These are phyloP conservation scores for Trichosporon coremiiforme DNA, from an alignment of 1,284 basidiomycete species.

Conservation along the genomic window DNA sequence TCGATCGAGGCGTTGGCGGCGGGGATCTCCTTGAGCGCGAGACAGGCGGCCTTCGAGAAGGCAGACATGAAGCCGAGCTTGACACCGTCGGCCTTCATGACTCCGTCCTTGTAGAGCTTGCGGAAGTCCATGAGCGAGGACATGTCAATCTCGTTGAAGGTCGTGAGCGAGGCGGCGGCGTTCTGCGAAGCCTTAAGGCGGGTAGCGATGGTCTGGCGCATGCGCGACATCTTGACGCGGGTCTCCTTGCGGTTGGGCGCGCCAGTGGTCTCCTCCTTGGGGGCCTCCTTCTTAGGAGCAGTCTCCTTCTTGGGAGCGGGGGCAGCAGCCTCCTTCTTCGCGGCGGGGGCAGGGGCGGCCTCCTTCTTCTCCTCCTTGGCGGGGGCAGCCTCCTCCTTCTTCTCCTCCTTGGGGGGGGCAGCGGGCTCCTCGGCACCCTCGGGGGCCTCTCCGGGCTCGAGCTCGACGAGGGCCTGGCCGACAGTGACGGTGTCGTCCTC, in stretches of 20 bases:
- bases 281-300: constrained; percentile 58
- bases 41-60: constrained; percentile 82
- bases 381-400: constrained; percentile 50
- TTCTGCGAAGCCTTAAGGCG: constrained; percentile 98
- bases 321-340: constrained; percentile 33
- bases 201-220: constrained; percentile 96
- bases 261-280: constrained; percentile 55
- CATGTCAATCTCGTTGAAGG: constrained; percentile 99
- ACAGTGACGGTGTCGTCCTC: constrained; percentile 95
- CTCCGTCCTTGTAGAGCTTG: constrained; percentile 89
- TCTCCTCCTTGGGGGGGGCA: constrained; percentile 51
- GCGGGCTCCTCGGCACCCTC: constrained; percentile 53
- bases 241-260: constrained; percentile 70
- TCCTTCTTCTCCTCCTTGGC: constrained; percentile 56
- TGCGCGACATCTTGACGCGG: constrained; percentile 94
- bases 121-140: constrained; percentile 91
- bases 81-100: constrained; percentile 90
- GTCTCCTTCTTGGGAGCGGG: constrained; percentile 52
- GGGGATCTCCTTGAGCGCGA: constrained; percentile 91
- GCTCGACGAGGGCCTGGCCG: constrained; percentile 90
- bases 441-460: constrained; percentile 75
- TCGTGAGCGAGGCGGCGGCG: constrained; percentile 92
- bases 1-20: constrained; percentile 95
- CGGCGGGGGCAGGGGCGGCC: too few species aligned
- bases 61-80: constrained; percentile 99